Base-by-base conservation (phyloP, 2,329 filamentous ascomycete genomes). In the Lasiodiplodia gonubiensis region DNA sequence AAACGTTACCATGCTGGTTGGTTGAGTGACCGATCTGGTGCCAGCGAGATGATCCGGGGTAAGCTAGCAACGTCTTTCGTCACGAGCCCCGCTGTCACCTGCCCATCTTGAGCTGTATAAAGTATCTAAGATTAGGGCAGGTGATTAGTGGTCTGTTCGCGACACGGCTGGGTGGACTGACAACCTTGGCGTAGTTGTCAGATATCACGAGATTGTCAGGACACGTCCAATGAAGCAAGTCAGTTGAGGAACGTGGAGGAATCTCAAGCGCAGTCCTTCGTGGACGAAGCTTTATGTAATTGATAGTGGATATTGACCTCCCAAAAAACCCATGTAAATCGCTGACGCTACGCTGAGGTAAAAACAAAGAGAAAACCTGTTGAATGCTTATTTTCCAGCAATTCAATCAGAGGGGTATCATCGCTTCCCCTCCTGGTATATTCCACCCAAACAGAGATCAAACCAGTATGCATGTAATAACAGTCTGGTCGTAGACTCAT, bases 401-500 rank as follows among this genome's bases (percentile, higher is more conserved):
- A 8, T 46, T 52, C 49, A 52, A 52, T 52, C 49, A 52, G 49
- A 52, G 49, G 49, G 49, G 42, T 46, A 46, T 46, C 42, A 46
- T 46, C 42, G 21, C 7, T 21, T 21, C 42, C 42, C 42, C 42
- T 46, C 42, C 18, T 46, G 42, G 42, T 46, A 46, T 46, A 46
- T 46, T 46, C 42, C 42, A 46, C n/a, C 42, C 42, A 14, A 10
- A 18, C 42, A 46, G 42, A 46, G 42, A 46, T 46, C 42, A 42
- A 57, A 57, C 54, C 54, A 57, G 54, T 25, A 30, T 57, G 53
- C 23, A 39, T 37, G 30, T 37, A 30, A 7, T 23, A 61, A 48
- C 25, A 49, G 23, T 25, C 39, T 49, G 57, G 57, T 39, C 57
- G 57, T 61, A 48, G 30, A 61, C 25, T 49, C 57, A 48, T 61